Conservation (phyloP, 129 eudicot genomes). For the Flaveria trinervia region DNA sequence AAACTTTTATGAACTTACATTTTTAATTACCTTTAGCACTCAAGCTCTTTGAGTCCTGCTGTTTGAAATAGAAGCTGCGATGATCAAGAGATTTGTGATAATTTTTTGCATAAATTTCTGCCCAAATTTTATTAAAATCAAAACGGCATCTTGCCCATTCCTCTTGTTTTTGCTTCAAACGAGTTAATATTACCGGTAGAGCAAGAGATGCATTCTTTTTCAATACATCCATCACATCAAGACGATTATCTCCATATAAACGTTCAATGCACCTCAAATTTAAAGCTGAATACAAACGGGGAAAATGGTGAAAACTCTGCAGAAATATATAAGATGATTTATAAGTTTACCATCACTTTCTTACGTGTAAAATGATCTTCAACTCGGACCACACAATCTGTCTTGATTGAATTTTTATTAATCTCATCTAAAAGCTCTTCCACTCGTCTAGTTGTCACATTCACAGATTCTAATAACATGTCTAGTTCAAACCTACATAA, state of each 20-base stretch:
- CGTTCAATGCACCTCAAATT: slow-evolving; percentile 95
- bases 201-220: slow-evolving; percentile 87
- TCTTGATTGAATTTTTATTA: slow-evolving; percentile 47
- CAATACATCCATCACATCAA: slow-evolving; percentile 91
- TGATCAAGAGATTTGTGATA: slow-evolving; percentile 96
- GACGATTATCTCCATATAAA: slow-evolving; percentile 93
- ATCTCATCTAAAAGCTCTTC: slow-evolving; percentile 75
- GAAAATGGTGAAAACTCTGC: slow-evolving; percentile 28
- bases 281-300: slow-evolving; percentile 46
- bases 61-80: slow-evolving; percentile 96
- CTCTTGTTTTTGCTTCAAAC: slow-evolving; percentile 96
- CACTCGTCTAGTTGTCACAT: slow-evolving; percentile 66
- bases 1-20: not conserved
- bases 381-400: slow-evolving; percentile 43
- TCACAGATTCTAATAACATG: slow-evolving; percentile 84
- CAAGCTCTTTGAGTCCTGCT: slow-evolving; percentile 91
- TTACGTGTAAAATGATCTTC: slow-evolving; percentile 86
- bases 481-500: slow-evolving; percentile 83
- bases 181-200: slow-evolving; percentile 84
- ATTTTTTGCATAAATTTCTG: slow-evolving; percentile 86
- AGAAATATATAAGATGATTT: not conserved
- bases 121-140: slow-evolving; percentile 94
- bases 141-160: slow-evolving; percentile 94
- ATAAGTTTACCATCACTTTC: slow-evolving; percentile 15
- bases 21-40: slow-evolving; percentile 81